Base-by-base conservation (phyloP, 2,329 filamentous ascomycete genomes). In the Coleophoma eucalyptorum region DNA sequence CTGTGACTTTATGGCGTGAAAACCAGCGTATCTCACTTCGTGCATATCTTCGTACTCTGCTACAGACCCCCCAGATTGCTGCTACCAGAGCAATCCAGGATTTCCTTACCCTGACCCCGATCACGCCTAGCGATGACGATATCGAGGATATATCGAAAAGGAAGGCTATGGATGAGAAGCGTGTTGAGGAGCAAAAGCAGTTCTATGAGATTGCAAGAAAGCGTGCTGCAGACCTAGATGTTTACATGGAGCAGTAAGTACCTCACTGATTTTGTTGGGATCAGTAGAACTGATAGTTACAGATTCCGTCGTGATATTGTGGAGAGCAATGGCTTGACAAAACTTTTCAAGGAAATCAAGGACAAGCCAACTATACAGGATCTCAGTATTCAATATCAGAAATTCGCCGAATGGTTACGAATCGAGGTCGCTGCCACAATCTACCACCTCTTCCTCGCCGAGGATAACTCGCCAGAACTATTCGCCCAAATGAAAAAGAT, bases 391-490 rank as follows among this genome's bases (percentile, higher is more conserved):
- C 92, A 97, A 67, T 97, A 97, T 68, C 89, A 94, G 64, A 99
- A 97, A 67, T 97, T 99, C 66, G 93, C 93, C 16, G 94, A 99
- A 69, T 99, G 94, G 94, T 75, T 97, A 46, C 86, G 94, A 37
- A 99, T 99, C 63, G 94, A 99, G 72, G 86, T 99, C 45, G 94
- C 94, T 20, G 94, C 94, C 38, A 97, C 94, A 19, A 84, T 97
- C 52, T 99, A 99, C 66, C 94, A 99, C 68, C 77, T 99, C 33
- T 99, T 99, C 77, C 79, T 99, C 42, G 94, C 94, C 5, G 94
- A 99, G 68, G 94, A 99, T 71, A 99, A 99, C 69, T 97, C 93
- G 0, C 92, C 94, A 1, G 94, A 99, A 65, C 72, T 99, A 31
- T 97, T 97, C 67, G 90, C 91, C 0, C 94, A 99, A 69, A 86